Percentiles rank a stretch among this genome's conserved stretches.
These are phyloP conservation scores for Rhodotorula kratochvilovae DNA, from an alignment of 768 basidiomycete genomes.

Conservation along the genomic window DNA sequence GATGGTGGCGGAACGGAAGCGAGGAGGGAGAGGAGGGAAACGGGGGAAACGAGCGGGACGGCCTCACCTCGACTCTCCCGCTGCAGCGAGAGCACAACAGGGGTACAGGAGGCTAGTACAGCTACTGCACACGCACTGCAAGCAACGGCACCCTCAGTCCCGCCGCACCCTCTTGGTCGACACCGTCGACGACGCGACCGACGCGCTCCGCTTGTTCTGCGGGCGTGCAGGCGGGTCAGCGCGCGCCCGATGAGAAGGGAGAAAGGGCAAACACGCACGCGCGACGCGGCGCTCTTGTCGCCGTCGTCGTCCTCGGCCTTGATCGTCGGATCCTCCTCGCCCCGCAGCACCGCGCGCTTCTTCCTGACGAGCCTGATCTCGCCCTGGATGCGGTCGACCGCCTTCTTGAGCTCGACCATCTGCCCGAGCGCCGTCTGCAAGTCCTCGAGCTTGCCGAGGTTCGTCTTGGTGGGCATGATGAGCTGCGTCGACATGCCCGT, in stretches of 20 bases:
- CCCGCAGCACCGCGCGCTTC: slow-evolving; percentile 22
- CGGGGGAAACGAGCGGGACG: not conserved
- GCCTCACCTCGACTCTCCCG: not conserved
- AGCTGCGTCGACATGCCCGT: slow-evolving; percentile 70
- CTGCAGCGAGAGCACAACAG: not conserved
- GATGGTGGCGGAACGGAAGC: not conserved
- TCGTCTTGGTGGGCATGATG: slow-evolving; percentile 90
- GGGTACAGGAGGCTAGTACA: not conserved
- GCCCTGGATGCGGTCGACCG: slow-evolving; percentile 77
- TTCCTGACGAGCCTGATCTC: slow-evolving; percentile 68
- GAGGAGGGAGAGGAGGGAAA: not conserved
- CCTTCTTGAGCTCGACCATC: slow-evolving; percentile 73
- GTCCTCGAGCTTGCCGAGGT: slow-evolving; percentile 66
- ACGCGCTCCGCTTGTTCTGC: slow-evolving; percentile 31
- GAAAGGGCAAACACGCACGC: slow-evolving; percentile 6
- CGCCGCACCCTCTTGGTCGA: slow-evolving; percentile 31
- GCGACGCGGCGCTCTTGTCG: not conserved
- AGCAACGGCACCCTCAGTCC: not conserved
- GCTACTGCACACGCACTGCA: not conserved
- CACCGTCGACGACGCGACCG: slow-evolving; percentile 32
- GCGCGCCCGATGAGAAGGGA: not conserved
- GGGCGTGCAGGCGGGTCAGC: not conserved
- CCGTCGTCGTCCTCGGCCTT: slow-evolving; percentile 21
- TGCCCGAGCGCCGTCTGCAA: slow-evolving; percentile 66
- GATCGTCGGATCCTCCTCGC: slow-evolving; percentile 25